Evolutionary conservation across 1,284 basidiomycete species (phyloP), one percentile per base, ranked within the genome.

Genomic region (Cystobasidium sp.): DNA sequence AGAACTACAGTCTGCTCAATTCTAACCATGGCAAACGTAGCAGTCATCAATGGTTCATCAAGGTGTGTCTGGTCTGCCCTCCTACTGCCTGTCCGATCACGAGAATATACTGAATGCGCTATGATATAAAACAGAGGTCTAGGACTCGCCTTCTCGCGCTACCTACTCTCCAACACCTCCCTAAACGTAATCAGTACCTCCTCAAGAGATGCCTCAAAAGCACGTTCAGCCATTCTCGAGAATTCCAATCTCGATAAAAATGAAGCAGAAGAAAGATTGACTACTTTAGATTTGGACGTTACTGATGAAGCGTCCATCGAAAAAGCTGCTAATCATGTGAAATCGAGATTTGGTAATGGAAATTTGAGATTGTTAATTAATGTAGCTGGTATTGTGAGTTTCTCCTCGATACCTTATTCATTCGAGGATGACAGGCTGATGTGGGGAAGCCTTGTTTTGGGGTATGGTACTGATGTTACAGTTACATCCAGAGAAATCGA

Each of bases 401-500:
- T n/a, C 3, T 7, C 14, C 43, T 20, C 14, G 63, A 8, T 44
- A 9, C 24, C 14, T 24, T 62, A 20, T 20, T 14, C 24, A 20
- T 20, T 9, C 51, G n/a, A 53, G 39, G 31, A n/a, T n/a, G n/a
- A 20, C 52, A 10, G 52, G 31, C 31, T 31, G 31, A 31, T 31
- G 31, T 31, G 31, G 31, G 31, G 31, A 31, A 31, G 31, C 31
- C 31, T 31, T 31, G 52, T 53, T 16, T 22, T 53, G 24, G 20
- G 18, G 3, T 22, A 22, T 49, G 43, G 37, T 31, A 31, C 22
- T 9, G 9, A 49, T 18, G n/a, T 10, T 6, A 1, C 37, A 84
- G 84, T 81, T 86, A 5, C 81, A 83, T 53, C 81, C 84, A 6
- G 85, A 86, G 78, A 86, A 86, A 78, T 83, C 83, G 1, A 79